Base-by-base conservation (phyloP, 495 filamentous ascomycete genomes). In the Astrothelium macrocarpum region DNA sequence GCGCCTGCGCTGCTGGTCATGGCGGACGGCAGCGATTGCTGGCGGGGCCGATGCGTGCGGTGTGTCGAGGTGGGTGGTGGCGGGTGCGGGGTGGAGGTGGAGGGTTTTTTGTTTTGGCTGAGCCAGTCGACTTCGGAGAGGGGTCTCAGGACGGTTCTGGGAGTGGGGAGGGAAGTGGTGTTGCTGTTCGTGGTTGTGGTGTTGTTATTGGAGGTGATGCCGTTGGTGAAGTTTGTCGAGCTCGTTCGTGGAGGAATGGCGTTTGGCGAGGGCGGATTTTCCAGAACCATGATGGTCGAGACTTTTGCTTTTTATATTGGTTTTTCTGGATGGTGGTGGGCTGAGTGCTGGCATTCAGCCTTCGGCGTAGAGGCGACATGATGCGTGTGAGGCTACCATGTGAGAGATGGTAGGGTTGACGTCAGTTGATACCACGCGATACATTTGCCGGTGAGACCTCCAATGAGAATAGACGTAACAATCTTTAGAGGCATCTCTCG, bases 201-300 rank as follows among this genome's bases (percentile, higher is more conserved):
- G 46, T 69, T 64, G 66, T 67, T 45, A 61, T 65, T 65, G 65
- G 65, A 64, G 60, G 53, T 61, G 32, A 32, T 62, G 62, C 32
- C 65, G 61, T 68, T 68, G 67, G 72, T 65, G 67, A 79, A 76
- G 45, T 78, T 79, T 11, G 79, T 81, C 0, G 88, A 91, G 65
- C 87, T 90, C 53, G 83, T 89, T 56, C 88, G 83, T 0, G 85
- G 86, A 32, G 89, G 88, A 61, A 91, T 90, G 10, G 82, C 78
- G 67, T 85, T 84, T 31, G 88, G 87, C 2, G 85, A 85, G 4
- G 14, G 59, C 11, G 49, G 49, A 29, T 56, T 56, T 25, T 56
- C 49, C 5, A 56, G 20, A 16, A 56, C 49, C 49, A 56, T 56
- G 49, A 39, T 39, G 34, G 34, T 39, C 5, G 34, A 14, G 14